phyloP scores from a whole-genome alignment of 169 alveolate genomes.

The Perkinsus olseni region DNA sequence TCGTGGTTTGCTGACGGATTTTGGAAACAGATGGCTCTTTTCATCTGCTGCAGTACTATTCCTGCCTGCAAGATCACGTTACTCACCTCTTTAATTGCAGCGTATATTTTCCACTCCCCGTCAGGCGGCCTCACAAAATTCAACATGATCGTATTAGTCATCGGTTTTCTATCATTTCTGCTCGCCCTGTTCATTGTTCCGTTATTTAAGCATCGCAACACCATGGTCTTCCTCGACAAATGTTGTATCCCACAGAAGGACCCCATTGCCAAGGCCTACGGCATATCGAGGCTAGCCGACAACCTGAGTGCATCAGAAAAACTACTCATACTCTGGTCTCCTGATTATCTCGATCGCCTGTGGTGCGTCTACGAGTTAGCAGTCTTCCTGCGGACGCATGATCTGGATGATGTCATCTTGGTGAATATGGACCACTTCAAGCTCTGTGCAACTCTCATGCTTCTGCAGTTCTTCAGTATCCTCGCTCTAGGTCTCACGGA shows the following conservation, averaged over 20 bases:
- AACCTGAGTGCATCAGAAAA: background rate
- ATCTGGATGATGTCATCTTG: background rate
- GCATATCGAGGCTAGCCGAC: background rate
- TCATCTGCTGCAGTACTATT: background rate
- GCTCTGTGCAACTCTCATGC: background rate
- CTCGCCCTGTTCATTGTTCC: background rate
- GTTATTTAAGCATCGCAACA: background rate
- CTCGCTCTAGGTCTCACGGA: no score
- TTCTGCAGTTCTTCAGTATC: background rate
- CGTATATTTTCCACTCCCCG: background rate
- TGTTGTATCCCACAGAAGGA: background rate
- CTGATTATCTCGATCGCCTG: background rate
- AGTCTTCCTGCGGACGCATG: background rate
- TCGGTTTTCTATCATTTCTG: background rate
- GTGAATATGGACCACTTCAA: background rate
- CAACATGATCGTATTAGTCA: background rate
- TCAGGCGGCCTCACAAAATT: background rate
- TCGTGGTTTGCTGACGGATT: background rate
- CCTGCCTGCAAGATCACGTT: background rate
- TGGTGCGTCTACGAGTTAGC: background rate
- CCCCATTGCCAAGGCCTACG: background rate
- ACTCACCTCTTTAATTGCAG: background rate
- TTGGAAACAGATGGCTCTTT: background rate
- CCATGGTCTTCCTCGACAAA: background rate
- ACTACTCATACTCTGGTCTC: background rate